Evolutionary conservation across 495 filamentous ascomycete genomes (phyloP), one percentile per base, ranked within the genome.

Genomic region (Penicillium daleae): DNA sequence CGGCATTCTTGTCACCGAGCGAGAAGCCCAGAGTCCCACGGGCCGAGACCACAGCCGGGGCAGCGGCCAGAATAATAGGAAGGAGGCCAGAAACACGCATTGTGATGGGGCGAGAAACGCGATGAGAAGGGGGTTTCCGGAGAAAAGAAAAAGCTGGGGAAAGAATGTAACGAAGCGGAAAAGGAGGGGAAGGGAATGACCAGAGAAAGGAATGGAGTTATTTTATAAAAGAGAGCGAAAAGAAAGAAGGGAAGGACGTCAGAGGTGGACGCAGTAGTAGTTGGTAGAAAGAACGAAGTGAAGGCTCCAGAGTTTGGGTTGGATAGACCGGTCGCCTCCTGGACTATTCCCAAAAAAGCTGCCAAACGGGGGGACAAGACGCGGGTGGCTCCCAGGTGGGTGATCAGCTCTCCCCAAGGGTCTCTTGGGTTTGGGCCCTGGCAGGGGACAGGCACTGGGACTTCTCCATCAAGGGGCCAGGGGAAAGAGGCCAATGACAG

Each of bases 21-120:
- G 83, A 79, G 52, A 80, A 80, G 26, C 83, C 83, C 54, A 85
- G 66, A 22, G 70, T 81, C 50, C 83, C 83, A 32, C 70, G 72
- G 35, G 74, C 74, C 32, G 76, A 76, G 29, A 77, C 76, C 13
- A 78, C 67, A 39, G 80, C 70, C 46, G 82, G 79, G 55, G 72
- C 66, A 44, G 76, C 75, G 22, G 78, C 79, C 70, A 81, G 64
- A 37, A 79, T 52, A 32, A 76, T 50, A 13, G 80, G 71, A 63
- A 83, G 50, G 17, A 81, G 54, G 44, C 64, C 56, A 46, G 76
- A 66, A 64, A 77, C 63, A 78, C 76, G 81, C 82, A 85, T 85
- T 65, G 29, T 80, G 63, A 56, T 8, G n/a, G n/a, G 29, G 51
- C 49, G 31, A 57, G 49, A 58, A 62, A 62, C 39, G 55, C 48